phyloP scores from a whole-genome alignment of 139 green algal species.

The Chlorella sp. region DNA sequence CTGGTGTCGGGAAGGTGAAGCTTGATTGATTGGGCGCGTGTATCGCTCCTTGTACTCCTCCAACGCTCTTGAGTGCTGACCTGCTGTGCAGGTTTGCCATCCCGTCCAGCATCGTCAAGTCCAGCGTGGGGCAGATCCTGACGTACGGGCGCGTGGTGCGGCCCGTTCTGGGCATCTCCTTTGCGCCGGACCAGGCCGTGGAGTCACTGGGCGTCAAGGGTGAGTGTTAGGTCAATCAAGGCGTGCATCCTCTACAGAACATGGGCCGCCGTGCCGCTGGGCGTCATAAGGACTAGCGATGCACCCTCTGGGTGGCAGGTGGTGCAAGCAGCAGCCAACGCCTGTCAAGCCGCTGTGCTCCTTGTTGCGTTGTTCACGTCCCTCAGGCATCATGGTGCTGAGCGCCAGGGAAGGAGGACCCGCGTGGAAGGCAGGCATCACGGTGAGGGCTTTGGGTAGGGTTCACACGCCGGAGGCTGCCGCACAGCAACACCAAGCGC shows the following conservation, averaged over 20 bases:
- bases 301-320: too few species aligned
- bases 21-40: too few species aligned
- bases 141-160: slow-evolving; percentile 51
- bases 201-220: slow-evolving; percentile 57
- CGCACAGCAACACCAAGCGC: too few species aligned
- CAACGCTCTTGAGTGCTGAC: neutral
- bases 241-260: too few species aligned
- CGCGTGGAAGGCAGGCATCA: slow-evolving; percentile 42
- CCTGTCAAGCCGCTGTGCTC: neutral
- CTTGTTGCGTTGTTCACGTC: neutral
- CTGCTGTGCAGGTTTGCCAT: slow-evolving; percentile 55
- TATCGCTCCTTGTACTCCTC: too few species aligned
- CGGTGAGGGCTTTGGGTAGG: too few species aligned
- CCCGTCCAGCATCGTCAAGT: slow-evolving; percentile 57
- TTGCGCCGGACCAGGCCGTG: slow-evolving; percentile 75
- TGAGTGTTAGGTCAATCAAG: too few species aligned
- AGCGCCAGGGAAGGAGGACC: slow-evolving; percentile 58
- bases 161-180: slow-evolving; percentile 85
- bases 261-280: too few species aligned
- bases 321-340: too few species aligned
- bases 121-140: slow-evolving; percentile 68
- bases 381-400: slow-evolving; percentile 80
- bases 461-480: too few species aligned
- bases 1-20: too few species aligned
- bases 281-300: too few species aligned